Base-by-base conservation (phyloP, 306 rosid genomes). In the Prosopis cineraria region DNA sequence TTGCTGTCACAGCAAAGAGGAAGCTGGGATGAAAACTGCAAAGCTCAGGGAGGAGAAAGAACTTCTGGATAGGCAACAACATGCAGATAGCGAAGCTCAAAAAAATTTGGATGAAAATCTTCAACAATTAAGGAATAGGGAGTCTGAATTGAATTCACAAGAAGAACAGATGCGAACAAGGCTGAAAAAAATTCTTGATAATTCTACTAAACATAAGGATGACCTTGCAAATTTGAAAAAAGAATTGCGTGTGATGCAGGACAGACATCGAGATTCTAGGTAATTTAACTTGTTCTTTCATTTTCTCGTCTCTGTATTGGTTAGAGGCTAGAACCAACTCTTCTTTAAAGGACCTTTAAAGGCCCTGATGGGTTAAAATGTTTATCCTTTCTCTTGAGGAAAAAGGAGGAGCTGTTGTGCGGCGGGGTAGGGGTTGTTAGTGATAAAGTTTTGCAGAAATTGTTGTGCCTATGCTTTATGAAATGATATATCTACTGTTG, bases 21-120 rank as follows among this genome's bases (percentile, higher is more conserved):
- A 96, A 78, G 98, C 97, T 74, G 99, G 98, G 81, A 96, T 89
- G 97, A 88, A 91, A 89, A 93, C 99, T 64, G 93, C 86, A 63
- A 91, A 86, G 87, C 89, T 96, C 43, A 91, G 86, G 81, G 99
- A 90, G 82, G 97, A 96, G 87, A 96, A 96, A 81, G 99, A 96
- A 85, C 88, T 93, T 75, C 74, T 90, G 79, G 99, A 96, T 53
- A 90, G 94, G 84, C 93, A 96, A 84, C 99, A 93, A 16, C 94
- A 93, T 81, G 98, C 95, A 80, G 96, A 96, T 75, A 83, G 80
- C 81, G 99, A 96, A 90, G 99, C 91, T 80, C 91, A 79, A 82
- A 96, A 90, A 78, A 96, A 96, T 87, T 88, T 91, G 82, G 98
- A 93, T 77, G 99, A 96, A 84, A 96, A 96, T 86, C 91, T 88